A percentile compares a stretch with the other conserved stretches of the same genome.
phyloP scores from a whole-genome alignment of 352 stramenopile genomes.

The Blastocystis sp. region DNA sequence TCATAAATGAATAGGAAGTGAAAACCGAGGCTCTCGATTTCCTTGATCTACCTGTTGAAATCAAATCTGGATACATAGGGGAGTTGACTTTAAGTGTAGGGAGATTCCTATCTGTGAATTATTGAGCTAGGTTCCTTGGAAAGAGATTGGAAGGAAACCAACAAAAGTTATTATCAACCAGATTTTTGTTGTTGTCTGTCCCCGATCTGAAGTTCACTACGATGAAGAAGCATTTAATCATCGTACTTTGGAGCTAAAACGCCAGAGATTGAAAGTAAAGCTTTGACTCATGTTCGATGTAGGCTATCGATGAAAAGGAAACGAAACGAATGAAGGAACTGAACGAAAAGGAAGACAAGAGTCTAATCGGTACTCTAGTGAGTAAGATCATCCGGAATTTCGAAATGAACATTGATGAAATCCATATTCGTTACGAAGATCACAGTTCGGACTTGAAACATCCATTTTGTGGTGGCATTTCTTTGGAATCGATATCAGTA shows the following conservation, averaged over 20 bases:
- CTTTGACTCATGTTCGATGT: background rate
- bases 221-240: conserved; percentile 39
- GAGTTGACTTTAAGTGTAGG: conserved; percentile 48
- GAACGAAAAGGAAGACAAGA: conserved; percentile 63
- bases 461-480: conserved; percentile 52
- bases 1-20: conserved; percentile 45
- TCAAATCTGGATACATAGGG: conserved; percentile 68
- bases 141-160: conserved; percentile 58
- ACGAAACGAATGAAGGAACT: conserved; percentile 50
- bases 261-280: conserved; percentile 53
- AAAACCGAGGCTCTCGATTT: conserved; percentile 68
- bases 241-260: conserved; percentile 32
- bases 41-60: conserved; percentile 61
- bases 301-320: conserved; percentile 67
- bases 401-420: background rate
- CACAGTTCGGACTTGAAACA: conserved; percentile 66
- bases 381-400: conserved; percentile 65
- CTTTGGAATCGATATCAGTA: conserved; percentile 15
- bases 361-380: conserved; percentile 23
- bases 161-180: conserved; percentile 36
- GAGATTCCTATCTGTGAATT: background rate
- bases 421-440: conserved; percentile 67
- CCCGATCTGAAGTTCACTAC: conserved; percentile 50
- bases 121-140: conserved; percentile 61
- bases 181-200: conserved; percentile 62